Evolutionary conservation across 306 rosid species (phyloP).

Genomic region (Dryas octopetala): DNA sequence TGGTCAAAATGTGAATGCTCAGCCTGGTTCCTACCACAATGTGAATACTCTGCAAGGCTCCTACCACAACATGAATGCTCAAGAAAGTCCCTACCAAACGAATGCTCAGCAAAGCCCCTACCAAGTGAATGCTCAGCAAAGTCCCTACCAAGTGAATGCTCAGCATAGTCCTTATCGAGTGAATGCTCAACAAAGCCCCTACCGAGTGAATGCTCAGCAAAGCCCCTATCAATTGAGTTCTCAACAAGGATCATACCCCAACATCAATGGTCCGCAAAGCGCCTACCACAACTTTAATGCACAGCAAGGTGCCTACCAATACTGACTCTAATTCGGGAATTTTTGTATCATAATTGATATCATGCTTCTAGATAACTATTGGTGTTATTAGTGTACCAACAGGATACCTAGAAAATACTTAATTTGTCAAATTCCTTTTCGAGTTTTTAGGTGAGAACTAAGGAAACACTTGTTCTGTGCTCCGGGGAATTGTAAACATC

Average conservation of each 20-base stretch:
- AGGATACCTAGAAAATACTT: background rate
- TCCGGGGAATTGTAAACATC: background rate
- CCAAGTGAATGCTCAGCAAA: conserved; percentile 15
- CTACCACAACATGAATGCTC: background rate
- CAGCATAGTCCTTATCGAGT: conserved; percentile 17
- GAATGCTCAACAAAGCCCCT: conserved; percentile 10
- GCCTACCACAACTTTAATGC: conserved; percentile 17
- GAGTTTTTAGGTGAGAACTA: background rate
- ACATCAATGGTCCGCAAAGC: conserved; percentile 18
- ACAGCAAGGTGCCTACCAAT: conserved; percentile 23
- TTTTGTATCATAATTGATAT: conserved; percentile 17
- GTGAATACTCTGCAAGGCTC: conserved; percentile 13
- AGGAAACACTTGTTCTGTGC: background rate
- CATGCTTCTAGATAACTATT: background rate
- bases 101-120: conserved; percentile 24
- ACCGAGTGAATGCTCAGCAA: conserved; percentile 17
- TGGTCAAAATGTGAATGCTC: conserved; percentile 24
- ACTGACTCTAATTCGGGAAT: conserved; percentile 13
- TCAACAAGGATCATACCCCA: conserved; percentile 30
- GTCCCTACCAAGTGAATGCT: conserved; percentile 14
- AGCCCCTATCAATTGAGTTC: conserved; percentile 23
- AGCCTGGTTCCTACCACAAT: conserved; percentile 18
- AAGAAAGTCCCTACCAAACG: conserved; percentile 1
- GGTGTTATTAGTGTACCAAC: background rate
- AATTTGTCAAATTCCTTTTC: background rate